Evolutionary conservation across 768 basidiomycete species (phyloP), one percentile per base, ranked within the genome.

Genomic region (Tricholoma sp.): DNA sequence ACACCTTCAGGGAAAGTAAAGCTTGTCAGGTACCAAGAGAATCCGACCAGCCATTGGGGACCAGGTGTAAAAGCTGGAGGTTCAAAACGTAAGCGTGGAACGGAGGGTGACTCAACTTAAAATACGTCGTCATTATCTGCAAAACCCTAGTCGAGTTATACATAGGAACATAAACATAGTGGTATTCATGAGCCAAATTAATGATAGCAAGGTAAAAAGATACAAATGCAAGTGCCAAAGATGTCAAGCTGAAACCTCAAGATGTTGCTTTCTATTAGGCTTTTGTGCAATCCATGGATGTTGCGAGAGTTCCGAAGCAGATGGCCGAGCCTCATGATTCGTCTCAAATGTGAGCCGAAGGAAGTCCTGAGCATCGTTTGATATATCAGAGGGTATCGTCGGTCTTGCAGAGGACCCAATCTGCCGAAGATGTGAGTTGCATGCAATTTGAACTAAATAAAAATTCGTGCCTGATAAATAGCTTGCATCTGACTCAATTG

Each of bases 401-500:
- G 97, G 95, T 66, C 87, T 86, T 10, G 89, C 88, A 11, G 86
- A 89, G 13, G 92, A 91, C 6, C 96, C 96, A 65, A 99, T 98
- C 93, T 98, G 61, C 15, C 20, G 17, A 48, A 52, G 13, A 17
- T 31, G 53, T 24, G 18, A 36, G 42, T 51, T 6, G 56, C 17
- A 29, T 20, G n/a, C 12, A 18, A 33, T 28, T 13, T n/a, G n/a
- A n/a, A 1, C 42, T 29, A 34, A 52, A 33, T 47, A 31, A 45
- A 36, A 11, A 29, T 36, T 62, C 68, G 39, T 57, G 92, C 95
- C 79, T 94, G 92, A 80, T 97, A 99, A 60, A 99, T 97, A 41
- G 96, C 97, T 72, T 98, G 97, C 95, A 98, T 98, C 73, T 98
- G 97, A 5, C 89, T 94, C 41, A 98, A 78, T 60, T 95, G 90